These are phyloP conservation scores for Tagetes erecta DNA, from an alignment of 129 eudicot genomes.

Conservation along the genomic window DNA sequence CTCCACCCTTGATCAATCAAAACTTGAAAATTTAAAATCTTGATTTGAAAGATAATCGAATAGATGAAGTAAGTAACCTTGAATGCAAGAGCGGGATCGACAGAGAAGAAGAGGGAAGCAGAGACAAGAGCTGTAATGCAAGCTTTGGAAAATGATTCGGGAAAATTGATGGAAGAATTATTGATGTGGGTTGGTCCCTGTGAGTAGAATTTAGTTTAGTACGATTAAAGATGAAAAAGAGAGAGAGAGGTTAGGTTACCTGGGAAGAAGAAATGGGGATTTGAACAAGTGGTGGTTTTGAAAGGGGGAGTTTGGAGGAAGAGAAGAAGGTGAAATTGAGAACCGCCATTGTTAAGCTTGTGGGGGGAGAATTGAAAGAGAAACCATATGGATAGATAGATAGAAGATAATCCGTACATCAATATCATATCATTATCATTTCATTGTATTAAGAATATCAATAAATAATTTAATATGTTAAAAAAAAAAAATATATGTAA, in stretches of 20 bases:
- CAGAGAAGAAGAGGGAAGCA: slow-evolving; percentile 76
- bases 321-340: slow-evolving; percentile 55
- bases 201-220: not conserved
- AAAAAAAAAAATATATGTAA: no score
- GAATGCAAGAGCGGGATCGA: slow-evolving; percentile 90
- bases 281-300: slow-evolving; percentile 28
- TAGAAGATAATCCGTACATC: slow-evolving; percentile 8
- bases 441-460: no score
- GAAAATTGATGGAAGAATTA: slow-evolving; percentile 30
- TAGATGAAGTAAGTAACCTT: slow-evolving; percentile 44
- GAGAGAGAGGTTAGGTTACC: not conserved
- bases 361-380: slow-evolving; percentile 7
- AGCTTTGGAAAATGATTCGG: slow-evolving; percentile 56
- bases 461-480: no score
- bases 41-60: not conserved
- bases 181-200: slow-evolving; percentile 34
- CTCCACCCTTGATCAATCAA: slow-evolving; percentile 71
- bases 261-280: slow-evolving; percentile 21
- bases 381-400: slow-evolving; percentile 18
- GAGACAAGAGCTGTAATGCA: slow-evolving; percentile 71
- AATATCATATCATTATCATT: no score
- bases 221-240: slow-evolving; percentile 9
- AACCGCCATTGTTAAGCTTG: slow-evolving; percentile 60
- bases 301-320: slow-evolving; percentile 39
- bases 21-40: not conserved